phyloP scores from a whole-genome alignment of 2,329 filamentous ascomycete genomes.

The Nectriaceae sp. region DNA sequence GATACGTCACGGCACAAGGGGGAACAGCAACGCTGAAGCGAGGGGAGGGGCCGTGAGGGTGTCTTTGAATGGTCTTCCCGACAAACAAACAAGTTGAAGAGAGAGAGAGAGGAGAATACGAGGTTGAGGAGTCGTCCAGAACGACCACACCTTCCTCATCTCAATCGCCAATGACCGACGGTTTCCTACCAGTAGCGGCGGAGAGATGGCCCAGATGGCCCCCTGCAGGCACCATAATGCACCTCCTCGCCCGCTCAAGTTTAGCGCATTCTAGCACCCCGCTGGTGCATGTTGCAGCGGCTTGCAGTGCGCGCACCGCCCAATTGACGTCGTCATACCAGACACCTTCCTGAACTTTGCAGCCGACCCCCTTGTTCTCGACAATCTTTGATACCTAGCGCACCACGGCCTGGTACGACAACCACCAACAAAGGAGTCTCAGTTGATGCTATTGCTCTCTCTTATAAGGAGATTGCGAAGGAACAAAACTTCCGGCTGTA shows the following conservation, averaged over 20 bases:
- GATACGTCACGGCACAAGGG: not conserved
- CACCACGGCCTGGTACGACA: too few species aligned
- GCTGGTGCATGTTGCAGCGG: slow-evolving; percentile 6
- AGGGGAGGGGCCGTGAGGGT: too few species aligned
- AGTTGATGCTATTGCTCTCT: too few species aligned
- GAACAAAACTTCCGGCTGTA: too few species aligned
- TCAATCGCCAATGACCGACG: not conserved
- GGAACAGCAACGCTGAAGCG: too few species aligned
- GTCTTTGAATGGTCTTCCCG: too few species aligned
- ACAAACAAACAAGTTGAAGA: not conserved
- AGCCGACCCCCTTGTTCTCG: not conserved
- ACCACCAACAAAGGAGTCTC: too few species aligned
- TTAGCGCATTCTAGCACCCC: slow-evolving; percentile 20
- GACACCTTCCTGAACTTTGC: not conserved
- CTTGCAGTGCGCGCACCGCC: not conserved
- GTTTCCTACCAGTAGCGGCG: not conserved
- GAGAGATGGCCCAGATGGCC: slow-evolving; percentile 10
- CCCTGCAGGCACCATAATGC: slow-evolving; percentile 24
- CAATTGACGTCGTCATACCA: not conserved
- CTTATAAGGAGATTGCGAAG: too few species aligned
- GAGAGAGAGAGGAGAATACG: not conserved
- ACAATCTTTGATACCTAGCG: not conserved
- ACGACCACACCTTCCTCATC: not conserved
- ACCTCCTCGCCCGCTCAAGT: slow-evolving; percentile 22
- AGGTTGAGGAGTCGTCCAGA: not conserved